phyloP scores from a whole-genome alignment of 306 rosid species.

The Prinsepia uniflora region DNA sequence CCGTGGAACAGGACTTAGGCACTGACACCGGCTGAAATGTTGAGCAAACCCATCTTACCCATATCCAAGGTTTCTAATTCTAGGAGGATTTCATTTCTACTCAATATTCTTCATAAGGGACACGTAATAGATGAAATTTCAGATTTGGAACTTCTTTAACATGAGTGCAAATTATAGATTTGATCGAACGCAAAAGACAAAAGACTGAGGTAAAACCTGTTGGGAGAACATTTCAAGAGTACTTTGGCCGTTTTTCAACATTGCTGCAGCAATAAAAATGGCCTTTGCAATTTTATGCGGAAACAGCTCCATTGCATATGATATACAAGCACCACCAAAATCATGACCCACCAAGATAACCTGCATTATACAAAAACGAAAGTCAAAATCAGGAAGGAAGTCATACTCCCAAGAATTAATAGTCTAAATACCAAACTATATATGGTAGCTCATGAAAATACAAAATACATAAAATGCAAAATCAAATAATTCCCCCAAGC shows the following conservation, averaged over 20 bases:
- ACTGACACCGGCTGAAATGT: not conserved
- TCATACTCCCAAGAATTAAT: not conserved
- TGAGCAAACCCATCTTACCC: not conserved
- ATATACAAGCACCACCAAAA: slow-evolving; percentile 90
- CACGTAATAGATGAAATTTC: not conserved
- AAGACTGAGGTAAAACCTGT: slow-evolving; percentile 51
- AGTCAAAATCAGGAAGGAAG: slow-evolving; percentile 11
- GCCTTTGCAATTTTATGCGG: slow-evolving; percentile 79
- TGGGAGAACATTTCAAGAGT: slow-evolving; percentile 81
- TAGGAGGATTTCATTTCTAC: not conserved
- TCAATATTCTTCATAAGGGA: not conserved
- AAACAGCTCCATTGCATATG: slow-evolving; percentile 82
- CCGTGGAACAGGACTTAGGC: not conserved
- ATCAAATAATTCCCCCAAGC: not conserved
- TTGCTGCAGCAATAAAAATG: slow-evolving; percentile 83
- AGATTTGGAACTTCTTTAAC: not conserved
- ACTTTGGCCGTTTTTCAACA: slow-evolving; percentile 78
- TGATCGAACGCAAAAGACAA: slow-evolving; percentile 14
- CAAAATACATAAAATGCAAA: not conserved
- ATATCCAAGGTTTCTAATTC: slow-evolving; percentile 3
- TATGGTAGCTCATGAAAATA: slow-evolving; percentile 4
- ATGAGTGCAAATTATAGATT: not conserved
- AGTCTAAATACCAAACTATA: slow-evolving; percentile 5
- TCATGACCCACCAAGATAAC: slow-evolving; percentile 97
- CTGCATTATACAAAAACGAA: slow-evolving; percentile 34